Base-by-base conservation (phyloP, 2,329 filamentous ascomycete species). In the Penicillium italicum region DNA sequence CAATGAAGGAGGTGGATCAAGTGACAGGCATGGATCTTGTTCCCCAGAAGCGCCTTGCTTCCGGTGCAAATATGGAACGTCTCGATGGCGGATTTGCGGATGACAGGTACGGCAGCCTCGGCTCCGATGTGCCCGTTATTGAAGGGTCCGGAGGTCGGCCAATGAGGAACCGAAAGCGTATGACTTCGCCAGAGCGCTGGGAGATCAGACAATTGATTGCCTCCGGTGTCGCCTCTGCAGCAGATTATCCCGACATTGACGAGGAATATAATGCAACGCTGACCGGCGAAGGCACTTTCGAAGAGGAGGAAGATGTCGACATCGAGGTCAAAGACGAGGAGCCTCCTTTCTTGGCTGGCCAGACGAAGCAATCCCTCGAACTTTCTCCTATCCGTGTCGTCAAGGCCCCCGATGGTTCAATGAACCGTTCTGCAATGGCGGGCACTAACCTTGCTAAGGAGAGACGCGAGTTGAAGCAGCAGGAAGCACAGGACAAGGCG, bases 1-100 rank as follows among this genome's bases (percentile, higher is more conserved):
- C 92, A 0, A 97, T 99, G 92, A 96, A 96, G 69, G 93, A 97
- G 59, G 92, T 97, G 16, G 93, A 99, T 65, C 94, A 99, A 72
- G 82, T 84, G 30, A 92, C 89, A 3, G 94, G 94, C 6, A 83
- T 85, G 68, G 94, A 99, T 68, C 77, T 96, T 37, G 85, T 87
- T 30, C 91, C 92, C 0, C 86, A 92, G 60, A 83, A 83, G 56
- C 82, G 88, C 44, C 84, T 97, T 67, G 86, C 89, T 30, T 94
- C 93, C 1, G 94, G 94, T 8, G 94, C 94, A 11, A 99, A 99
- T 66, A 89, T 88, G 80, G 87, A 93, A 69, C 85, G 85, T 1
- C 76, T 97, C 5, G 89, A 92, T 53, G 87, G 87, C 16, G 60
- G 63, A 14, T 57, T 68, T n/a, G 62, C 63, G 10, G 80, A 82